These are phyloP conservation scores for Pyrenophora teres DNA, from an alignment of 2,329 filamentous ascomycete genomes.

Conservation along the genomic window DNA sequence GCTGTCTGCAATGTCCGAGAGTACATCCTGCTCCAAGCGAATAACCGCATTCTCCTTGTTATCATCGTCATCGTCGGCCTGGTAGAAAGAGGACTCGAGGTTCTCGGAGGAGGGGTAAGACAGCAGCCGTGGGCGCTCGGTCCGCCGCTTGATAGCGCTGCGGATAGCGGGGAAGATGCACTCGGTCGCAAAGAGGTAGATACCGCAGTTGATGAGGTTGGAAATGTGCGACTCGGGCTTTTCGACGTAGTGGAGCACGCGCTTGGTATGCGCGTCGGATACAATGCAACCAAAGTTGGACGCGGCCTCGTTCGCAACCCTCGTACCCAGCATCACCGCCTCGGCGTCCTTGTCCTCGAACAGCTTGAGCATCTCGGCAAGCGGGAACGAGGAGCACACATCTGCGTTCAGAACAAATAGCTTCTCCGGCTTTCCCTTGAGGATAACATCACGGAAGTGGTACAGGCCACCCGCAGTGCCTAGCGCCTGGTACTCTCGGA, in stretches of 20 bases:
- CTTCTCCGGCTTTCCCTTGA: conserved; percentile 91
- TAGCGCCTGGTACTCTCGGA: conserved; percentile 95
- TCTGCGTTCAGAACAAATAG: conserved; percentile 98
- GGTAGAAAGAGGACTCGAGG: conserved; percentile 71
- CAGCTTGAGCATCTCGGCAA: conserved; percentile 92
- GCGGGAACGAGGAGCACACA: conserved; percentile 97
- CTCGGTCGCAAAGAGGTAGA: conserved; percentile 95
- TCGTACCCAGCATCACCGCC: conserved; percentile 92
- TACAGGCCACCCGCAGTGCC: conserved; percentile 96
- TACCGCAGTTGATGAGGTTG: conserved; percentile 98
- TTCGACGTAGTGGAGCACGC: conserved; percentile 98
- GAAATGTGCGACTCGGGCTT: conserved; percentile 98
- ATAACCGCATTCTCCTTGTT: conserved; percentile 82
- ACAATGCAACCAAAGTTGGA: conserved; percentile 98
- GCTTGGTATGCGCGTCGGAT: conserved; percentile 88
- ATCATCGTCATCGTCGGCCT: conserved; percentile 70
- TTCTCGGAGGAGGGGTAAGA: conserved; percentile 97
- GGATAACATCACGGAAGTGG: conserved; percentile 98
- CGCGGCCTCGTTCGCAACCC: conserved; percentile 87
- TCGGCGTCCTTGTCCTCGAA: conserved; percentile 96
- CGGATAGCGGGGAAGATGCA: conserved; percentile 96
- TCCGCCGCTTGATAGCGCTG: conserved; percentile 91
- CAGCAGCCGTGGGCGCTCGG: conserved; percentile 84
- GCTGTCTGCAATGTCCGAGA: conserved; percentile 93
- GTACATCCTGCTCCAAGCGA: conserved; percentile 93